phyloP scores from a whole-genome alignment of 352 stramenopile genomes.

The Phytophthora melonis region DNA sequence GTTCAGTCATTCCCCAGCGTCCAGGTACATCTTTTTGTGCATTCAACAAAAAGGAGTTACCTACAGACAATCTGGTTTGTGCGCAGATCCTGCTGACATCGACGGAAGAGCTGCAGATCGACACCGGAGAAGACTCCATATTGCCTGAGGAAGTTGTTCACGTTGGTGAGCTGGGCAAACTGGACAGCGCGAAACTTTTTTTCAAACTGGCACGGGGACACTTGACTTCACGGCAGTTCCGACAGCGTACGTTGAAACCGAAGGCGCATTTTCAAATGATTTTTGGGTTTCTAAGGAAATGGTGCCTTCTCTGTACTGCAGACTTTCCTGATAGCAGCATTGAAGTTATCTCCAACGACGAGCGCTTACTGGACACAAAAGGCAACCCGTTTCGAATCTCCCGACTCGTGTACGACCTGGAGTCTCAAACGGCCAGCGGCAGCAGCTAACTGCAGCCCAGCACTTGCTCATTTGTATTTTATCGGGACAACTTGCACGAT shows the following conservation, averaged over 20 bases:
- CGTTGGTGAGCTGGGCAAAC: slow-evolving; percentile 48
- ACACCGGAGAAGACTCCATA: slow-evolving; percentile 12
- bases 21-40: slow-evolving; percentile 40
- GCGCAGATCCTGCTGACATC: slow-evolving; percentile 50
- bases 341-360: slow-evolving; percentile 40
- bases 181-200: slow-evolving; percentile 58
- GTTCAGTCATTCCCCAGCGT: slow-evolving; percentile 46
- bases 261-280: background rate
- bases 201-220: slow-evolving; percentile 51
- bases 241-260: slow-evolving; percentile 50
- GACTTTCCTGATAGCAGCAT: slow-evolving; percentile 43
- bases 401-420: slow-evolving; percentile 41
- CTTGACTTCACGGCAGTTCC: slow-evolving; percentile 49
- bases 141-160: slow-evolving; percentile 38
- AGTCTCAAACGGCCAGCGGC: slow-evolving; percentile 21
- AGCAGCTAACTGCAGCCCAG: slow-evolving; percentile 6
- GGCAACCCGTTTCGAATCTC: slow-evolving; percentile 48
- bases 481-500: slow-evolving; percentile 19
- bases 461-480: slow-evolving; percentile 26
- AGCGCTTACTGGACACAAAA: slow-evolving; percentile 34
- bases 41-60: background rate
- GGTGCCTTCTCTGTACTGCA: slow-evolving; percentile 5
- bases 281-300: no score
- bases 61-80: slow-evolving; percentile 7
- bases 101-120: slow-evolving; percentile 40